Conservation (phyloP, 1,284 basidiomycete genomes). For the Phenoliferia sp. region DNA sequence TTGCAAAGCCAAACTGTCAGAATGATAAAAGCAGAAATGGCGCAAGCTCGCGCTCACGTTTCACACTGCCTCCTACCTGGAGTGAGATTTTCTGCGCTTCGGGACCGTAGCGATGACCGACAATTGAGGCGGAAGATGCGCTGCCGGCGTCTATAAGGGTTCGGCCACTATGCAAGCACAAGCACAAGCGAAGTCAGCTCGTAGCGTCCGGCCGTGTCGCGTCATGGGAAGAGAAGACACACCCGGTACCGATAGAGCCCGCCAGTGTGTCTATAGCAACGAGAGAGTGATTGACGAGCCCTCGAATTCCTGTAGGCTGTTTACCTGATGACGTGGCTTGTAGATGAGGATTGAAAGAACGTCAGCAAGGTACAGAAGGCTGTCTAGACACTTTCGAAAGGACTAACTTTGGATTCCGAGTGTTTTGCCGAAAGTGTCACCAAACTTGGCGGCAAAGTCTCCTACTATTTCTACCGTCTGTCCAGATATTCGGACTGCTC, state of each 20-base stretch:
- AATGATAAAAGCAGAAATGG: neutral
- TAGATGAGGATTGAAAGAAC: no score
- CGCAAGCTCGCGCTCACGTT: neutral
- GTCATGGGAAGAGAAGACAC: neutral
- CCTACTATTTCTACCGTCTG: neutral
- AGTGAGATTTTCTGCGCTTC: neutral
- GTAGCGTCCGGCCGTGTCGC: no score
- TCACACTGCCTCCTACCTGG: neutral
- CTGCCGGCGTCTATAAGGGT: neutral
- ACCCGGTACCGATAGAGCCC: neutral
- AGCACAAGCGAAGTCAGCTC: no score
- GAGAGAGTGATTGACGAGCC: neutral
- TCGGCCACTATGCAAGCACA: neutral
- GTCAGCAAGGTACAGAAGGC: no score
- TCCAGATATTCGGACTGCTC: neutral
- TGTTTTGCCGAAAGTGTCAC: neutral
- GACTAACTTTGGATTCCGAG: neutral
- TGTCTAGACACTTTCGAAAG: neutral
- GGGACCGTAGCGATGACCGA: neutral
- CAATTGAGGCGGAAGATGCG: neutral
- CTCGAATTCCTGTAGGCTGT: neutral
- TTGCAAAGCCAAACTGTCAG: neutral
- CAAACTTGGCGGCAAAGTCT: neutral
- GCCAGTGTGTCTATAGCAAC: neutral
- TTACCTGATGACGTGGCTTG: neutral